Percentiles rank a stretch among this genome's conserved stretches.
phyloP scores from a whole-genome alignment of 1,139 yeast species.

The Yamadazyma atmosphaerica region DNA sequence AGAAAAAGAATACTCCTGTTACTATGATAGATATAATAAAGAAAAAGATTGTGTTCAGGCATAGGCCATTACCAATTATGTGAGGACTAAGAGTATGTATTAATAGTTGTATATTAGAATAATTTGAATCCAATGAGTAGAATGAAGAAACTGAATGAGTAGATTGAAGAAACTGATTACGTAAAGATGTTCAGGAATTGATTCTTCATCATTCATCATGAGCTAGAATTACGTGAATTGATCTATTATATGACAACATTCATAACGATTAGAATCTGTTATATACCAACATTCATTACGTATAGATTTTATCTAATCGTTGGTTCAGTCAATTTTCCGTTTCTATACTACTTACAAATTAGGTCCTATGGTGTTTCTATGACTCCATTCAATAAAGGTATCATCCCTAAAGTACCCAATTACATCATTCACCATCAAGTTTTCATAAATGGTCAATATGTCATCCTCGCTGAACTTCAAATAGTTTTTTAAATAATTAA shows the following conservation, averaged over 20 bases:
- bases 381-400: conserved; percentile 27
- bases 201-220: too few relatives aligned
- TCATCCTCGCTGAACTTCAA: conserved; percentile 53
- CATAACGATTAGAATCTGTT: too few relatives aligned
- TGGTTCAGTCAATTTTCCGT: too few relatives aligned
- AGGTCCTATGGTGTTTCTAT: conserved; percentile 18
- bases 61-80: conserved; percentile 76
- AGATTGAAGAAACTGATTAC: too few relatives aligned
- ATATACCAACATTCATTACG: too few relatives aligned
- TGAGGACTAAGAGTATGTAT: conserved; percentile 22
- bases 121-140: too few relatives aligned
- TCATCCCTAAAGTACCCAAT: conserved; percentile 19
- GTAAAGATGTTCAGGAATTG: too few relatives aligned
- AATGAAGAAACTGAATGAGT: too few relatives aligned
- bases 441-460: conserved; percentile 46
- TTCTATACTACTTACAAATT: conserved; percentile 12
- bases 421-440: conserved; percentile 33
- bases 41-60: conserved; percentile 58
- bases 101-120: too few relatives aligned
- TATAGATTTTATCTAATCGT: too few relatives aligned
- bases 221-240: too few relatives aligned
- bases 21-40: conserved; percentile 56
- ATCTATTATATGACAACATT: too few relatives aligned
- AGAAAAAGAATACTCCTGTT: conserved; percentile 28
- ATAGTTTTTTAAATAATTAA: conserved; percentile 45